phyloP scores from a whole-genome alignment of 2,329 filamentous ascomycete species.

The Aspergillus brasiliensis region DNA sequence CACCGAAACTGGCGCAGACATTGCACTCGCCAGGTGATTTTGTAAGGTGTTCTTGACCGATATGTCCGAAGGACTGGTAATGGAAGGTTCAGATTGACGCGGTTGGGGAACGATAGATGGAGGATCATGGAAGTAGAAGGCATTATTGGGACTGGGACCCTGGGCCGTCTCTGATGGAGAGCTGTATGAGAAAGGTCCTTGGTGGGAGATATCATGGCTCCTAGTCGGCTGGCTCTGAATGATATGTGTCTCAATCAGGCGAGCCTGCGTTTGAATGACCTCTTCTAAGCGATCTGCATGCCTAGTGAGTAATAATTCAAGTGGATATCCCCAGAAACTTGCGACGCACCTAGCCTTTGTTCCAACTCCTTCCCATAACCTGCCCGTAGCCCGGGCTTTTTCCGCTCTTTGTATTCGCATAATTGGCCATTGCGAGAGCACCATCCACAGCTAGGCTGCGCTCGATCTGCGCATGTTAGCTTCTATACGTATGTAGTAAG shows the following conservation, averaged over 20 bases:
- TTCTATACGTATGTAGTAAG: slow-evolving; percentile 7
- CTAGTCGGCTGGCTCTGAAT: slow-evolving; percentile 36
- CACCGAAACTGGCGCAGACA: slow-evolving; percentile 25
- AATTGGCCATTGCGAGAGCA: slow-evolving; percentile 66
- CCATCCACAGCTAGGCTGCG: slow-evolving; percentile 68
- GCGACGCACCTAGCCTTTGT: slow-evolving; percentile 58
- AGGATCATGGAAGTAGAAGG: slow-evolving; percentile 64
- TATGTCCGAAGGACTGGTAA: slow-evolving; percentile 39
- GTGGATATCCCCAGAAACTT: background rate
- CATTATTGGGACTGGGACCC: slow-evolving; percentile 60
- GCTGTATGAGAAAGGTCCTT: slow-evolving; percentile 34
- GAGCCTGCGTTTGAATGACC: slow-evolving; percentile 65
- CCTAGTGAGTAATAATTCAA: slow-evolving; percentile 7
- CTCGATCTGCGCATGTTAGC: slow-evolving; percentile 44
- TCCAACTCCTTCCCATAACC: slow-evolving; percentile 74
- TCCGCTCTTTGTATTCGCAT: slow-evolving; percentile 70
- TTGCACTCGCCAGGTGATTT: slow-evolving; percentile 25
- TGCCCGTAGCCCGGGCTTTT: slow-evolving; percentile 67
- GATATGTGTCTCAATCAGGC: slow-evolving; percentile 64
- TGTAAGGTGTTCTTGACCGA: slow-evolving; percentile 31
- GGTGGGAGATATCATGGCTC: slow-evolving; percentile 28
- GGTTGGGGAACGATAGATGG: slow-evolving; percentile 52
- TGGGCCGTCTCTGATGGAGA: slow-evolving; percentile 54
- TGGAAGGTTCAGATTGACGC: slow-evolving; percentile 49
- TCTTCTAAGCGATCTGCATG: slow-evolving; percentile 64